These are phyloP conservation scores for Talaromyces sp. DNA, from an alignment of 2,329 filamentous ascomycete species.

Conservation along the genomic window DNA sequence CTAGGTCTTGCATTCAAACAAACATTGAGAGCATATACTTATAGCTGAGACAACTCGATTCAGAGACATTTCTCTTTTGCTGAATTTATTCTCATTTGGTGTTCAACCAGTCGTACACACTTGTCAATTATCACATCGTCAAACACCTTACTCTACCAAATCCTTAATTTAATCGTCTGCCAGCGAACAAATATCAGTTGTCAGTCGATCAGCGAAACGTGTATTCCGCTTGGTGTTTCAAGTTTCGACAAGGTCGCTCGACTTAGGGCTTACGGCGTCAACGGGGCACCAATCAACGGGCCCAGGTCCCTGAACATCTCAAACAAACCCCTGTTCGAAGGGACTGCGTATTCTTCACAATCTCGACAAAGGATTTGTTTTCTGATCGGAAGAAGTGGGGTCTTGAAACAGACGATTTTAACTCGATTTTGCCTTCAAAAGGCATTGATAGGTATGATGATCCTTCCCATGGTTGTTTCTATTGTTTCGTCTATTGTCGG, in stretches of 20 bases:
- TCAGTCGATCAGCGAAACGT: neutral
- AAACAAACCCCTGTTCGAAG: constrained; percentile 3
- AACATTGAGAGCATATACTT: constrained; percentile 3
- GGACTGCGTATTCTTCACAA: neutral
- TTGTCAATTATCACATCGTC: neutral
- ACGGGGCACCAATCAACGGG: constrained; percentile 5
- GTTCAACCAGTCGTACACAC: neutral
- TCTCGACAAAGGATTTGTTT: neutral
- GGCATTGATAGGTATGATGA: neutral
- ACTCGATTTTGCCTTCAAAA: neutral
- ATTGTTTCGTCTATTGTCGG: constrained; percentile 1
- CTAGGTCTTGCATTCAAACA: neutral
- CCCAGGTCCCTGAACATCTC: constrained; percentile 10
- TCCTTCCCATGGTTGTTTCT: neutral
- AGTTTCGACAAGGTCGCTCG: constrained; percentile 11
- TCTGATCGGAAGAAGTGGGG: neutral
- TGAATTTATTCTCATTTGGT: neutral
- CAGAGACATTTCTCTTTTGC: neutral
- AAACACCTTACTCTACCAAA: neutral
- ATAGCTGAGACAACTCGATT: neutral
- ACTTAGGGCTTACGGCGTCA: constrained; percentile 10
- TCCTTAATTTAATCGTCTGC: neutral
- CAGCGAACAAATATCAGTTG: neutral
- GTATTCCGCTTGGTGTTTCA: constrained; percentile 9
- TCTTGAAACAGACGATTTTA: constrained; percentile 2